Evolutionary conservation across 176 grass and related monocot species (phyloP), one percentile per base, ranked within the genome.

Genomic region (Carex parvula): DNA sequence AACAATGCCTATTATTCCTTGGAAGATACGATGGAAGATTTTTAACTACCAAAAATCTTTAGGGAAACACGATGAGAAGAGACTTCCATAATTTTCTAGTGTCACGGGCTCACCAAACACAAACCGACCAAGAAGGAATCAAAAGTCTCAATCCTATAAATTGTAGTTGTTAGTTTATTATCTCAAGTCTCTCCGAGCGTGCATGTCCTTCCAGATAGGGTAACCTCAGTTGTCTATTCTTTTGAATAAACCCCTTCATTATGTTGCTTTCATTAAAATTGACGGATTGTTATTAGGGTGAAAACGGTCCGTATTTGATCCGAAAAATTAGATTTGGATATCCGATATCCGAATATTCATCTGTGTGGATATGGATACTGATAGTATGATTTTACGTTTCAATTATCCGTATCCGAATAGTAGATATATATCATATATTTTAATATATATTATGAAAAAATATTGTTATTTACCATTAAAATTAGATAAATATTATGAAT

Each of bases 81-180:
- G 73, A 7, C 73, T 78, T 78, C 73, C 73, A 78, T 57, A 77
- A 32, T 18, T 57, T 3, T 16, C 44, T 78, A 56, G 73, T 78
- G 73, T 78, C 73, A 56, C 73, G 52, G 73, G 52, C 71, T 53
- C 73, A 57, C 24, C 24, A 32, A 78, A 57, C 73, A 77, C 73
- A 56, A 52, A 56, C 52, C 52, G 52, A 17, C 73, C 46, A 48
- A 77, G 50, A 77, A 52, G 35, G 52, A 78, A 78, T 57, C 73
- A 78, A 78, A 57, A 12, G 46, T 46, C 44, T 24, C 6, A 12
- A 50, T 57, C 52, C 48, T 22, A 30, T 77, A 32, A 56, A 14
- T 77, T 50, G 50, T 77, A 73, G 8, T 77, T 50, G 50, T 77
- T 77, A 73, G 8, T 29, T 24, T 52, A 20, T 12, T 72, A 22